phyloP scores from a whole-genome alignment of 805 yeast species.

The Sugiyamaella americana region DNA sequence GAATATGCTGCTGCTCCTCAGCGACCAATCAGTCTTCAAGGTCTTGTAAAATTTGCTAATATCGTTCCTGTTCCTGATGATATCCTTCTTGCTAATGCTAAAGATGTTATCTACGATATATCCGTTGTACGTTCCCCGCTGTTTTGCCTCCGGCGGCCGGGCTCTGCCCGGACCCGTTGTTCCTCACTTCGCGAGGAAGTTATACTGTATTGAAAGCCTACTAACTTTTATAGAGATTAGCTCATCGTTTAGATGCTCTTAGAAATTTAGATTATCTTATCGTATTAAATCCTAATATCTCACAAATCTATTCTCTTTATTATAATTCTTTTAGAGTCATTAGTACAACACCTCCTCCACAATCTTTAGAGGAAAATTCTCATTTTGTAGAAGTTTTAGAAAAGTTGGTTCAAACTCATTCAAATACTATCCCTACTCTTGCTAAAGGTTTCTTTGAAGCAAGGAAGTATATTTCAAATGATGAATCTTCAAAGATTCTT shows the following conservation, averaged over 20 bases:
- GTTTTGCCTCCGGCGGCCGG: not conserved
- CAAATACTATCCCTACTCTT: slow-evolving; percentile 74
- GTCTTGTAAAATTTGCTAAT: slow-evolving; percentile 23
- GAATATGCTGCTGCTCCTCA: not conserved
- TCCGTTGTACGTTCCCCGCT: slow-evolving; percentile 13
- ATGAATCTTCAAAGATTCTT: slow-evolving; percentile 54
- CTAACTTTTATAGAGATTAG: slow-evolving; percentile 36
- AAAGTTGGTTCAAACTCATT: slow-evolving; percentile 64
- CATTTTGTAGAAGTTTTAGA: slow-evolving; percentile 48
- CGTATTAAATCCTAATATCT: slow-evolving; percentile 79
- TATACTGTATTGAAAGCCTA: not conserved
- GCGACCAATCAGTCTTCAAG: slow-evolving; percentile 15
- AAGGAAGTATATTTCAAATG: slow-evolving; percentile 38
- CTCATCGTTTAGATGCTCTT: slow-evolving; percentile 64
- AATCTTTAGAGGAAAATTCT: slow-evolving; percentile 48
- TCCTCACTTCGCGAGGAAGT: too few species aligned
- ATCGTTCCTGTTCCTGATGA: slow-evolving; percentile 24
- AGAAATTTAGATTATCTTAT: slow-evolving; percentile 76
- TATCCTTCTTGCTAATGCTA: slow-evolving; percentile 30
- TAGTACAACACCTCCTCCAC: slow-evolving; percentile 38
- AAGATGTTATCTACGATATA: slow-evolving; percentile 22
- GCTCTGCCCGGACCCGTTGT: too few species aligned
- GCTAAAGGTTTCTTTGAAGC: slow-evolving; percentile 80
- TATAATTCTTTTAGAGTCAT: slow-evolving; percentile 57
- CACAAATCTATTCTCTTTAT: slow-evolving; percentile 68